phyloP scores from a whole-genome alignment of 75 land plant species.

The Cunninghamia lanceolata region DNA sequence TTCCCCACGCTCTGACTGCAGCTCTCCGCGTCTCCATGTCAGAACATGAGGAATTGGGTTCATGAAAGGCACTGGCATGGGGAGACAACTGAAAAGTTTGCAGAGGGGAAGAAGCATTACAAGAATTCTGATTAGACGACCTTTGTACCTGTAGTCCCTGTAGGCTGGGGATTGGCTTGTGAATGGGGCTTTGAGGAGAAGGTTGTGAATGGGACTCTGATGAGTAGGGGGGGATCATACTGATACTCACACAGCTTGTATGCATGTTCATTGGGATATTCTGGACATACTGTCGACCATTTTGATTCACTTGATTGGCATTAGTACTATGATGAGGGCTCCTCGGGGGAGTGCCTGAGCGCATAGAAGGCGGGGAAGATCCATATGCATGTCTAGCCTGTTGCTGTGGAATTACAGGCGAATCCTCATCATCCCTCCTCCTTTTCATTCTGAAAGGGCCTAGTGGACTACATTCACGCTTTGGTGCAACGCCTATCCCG shows the following conservation, averaged over 20 bases:
- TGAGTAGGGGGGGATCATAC: neutral
- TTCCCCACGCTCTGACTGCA: slow-evolving; percentile 79
- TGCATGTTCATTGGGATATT: slow-evolving; percentile 1
- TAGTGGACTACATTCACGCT: slow-evolving; percentile 1
- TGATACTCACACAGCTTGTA: neutral
- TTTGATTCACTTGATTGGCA: neutral
- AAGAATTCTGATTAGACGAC: neutral
- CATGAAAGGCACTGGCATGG: slow-evolving; percentile 17
- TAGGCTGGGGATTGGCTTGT: neutral
- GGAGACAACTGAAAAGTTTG: slow-evolving; percentile 1
- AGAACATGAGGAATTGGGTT: slow-evolving; percentile 8
- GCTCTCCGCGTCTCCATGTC: slow-evolving; percentile 38
- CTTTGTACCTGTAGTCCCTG: neutral
- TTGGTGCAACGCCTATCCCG: neutral
- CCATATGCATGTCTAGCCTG: neutral
- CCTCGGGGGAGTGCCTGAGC: neutral
- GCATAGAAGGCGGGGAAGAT: neutral
- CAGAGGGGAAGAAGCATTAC: neutral
- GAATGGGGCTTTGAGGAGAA: slow-evolving; percentile 10
- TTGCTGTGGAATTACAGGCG: neutral
- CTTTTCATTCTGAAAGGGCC: neutral
- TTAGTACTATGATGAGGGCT: slow-evolving; percentile 6
- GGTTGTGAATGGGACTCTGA: neutral
- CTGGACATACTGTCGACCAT: slow-evolving; percentile 1
- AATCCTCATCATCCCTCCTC: slow-evolving; percentile 11